Base-by-base conservation (phyloP, 1,284 basidiomycete species). In the Ganoderma leucocontextum region DNA sequence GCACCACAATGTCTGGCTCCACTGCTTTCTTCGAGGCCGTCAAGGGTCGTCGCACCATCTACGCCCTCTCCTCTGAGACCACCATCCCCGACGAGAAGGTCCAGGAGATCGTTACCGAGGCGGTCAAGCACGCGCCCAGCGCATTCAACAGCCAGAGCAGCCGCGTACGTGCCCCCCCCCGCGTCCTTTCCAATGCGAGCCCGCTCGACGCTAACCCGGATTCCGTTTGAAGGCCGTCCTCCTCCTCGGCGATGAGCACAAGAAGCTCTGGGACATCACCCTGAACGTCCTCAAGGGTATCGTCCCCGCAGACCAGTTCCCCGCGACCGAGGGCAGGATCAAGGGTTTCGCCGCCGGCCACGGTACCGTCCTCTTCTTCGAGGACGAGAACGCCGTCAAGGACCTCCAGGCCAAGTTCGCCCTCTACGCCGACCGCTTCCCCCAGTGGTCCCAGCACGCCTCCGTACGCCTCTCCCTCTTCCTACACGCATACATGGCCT, bases 281-380 rank as follows among this genome's bases (percentile, higher is more conserved):
- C 53, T 70, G 42, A 68, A 73, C 64, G 63, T 73, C n/a, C 75
- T 75, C 66, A 72, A 70, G 67, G 66, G 63, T 36, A 68, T 75
- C 66, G 75, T 73, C 25, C 75, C 75, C 57, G 72, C 69, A 9
- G 70, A 70, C 53, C 71, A 73, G 71, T 72, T 72, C 69, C 59
- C 72, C 57, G 62, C 71, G 39, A 75, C 75, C 29, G 72, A 71
- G 67, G 64, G 55, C 60, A 73, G 71, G 69, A 65, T 75, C 67
- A 63, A 65, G 41, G 66, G 70, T 60, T 75, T 75, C 70, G 72
- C 72, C 60, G 68, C 66, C 65, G 75, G 72, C 65, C 67, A 74
- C 72, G 75, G 75, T 69, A 74, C 72, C 62, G 65, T 75, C 64
- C 73, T 75, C 66, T 75, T 74, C 68, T 75, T 75, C 72, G 75